Evolutionary conservation across 306 rosid species (phyloP), one percentile per base, ranked within the genome.

Genomic region (Arachis hypogaea): DNA sequence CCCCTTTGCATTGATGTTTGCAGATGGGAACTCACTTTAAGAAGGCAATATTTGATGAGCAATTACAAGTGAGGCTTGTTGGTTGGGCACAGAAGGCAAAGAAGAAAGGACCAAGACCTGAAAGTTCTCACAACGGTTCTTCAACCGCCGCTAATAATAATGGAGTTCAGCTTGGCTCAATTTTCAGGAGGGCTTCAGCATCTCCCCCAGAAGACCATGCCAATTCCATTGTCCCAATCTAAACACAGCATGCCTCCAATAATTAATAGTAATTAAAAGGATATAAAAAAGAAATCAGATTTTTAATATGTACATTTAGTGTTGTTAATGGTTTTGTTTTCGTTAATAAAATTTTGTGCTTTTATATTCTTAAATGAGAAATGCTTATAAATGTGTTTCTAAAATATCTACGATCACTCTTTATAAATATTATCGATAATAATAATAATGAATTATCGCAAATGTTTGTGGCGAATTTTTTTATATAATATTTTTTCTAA

Each of bases 21-120:
- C n/a, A 93, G 98, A 93, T 93, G 98, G 98, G 98, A 80, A 88
- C 73, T 47, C 49, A 85, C 38, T 93, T 71, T 84, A 90, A 93
- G 93, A 84, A 66, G 66, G 80, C 85, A 0, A 90, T 90, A 71
- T 93, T 93, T 73, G 91, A 90, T 1, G 98, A 93, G 2, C 91
- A 81, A 78, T 74, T 90, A 69, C 94, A 93, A 82, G 88, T 18
- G 11, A 61, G 84, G 0, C 82, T 93, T 33, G 86, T 85, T 80
- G 95, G 91, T 59, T 93, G 96, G 98, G 94, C 92, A 61, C 86
- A 92, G 45, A 88, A 82, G 70, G 94, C 47, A 18, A 88, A 78
- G 91, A 78, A 76, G 49, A 90, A 68, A 75, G 84, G 84, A 33
- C 5, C 59, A 43, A 86, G 51, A 74, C 85, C 61, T 11, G 81